phyloP scores from a whole-genome alignment of 257 asterid genomes.

The Capsicum baccatum region DNA sequence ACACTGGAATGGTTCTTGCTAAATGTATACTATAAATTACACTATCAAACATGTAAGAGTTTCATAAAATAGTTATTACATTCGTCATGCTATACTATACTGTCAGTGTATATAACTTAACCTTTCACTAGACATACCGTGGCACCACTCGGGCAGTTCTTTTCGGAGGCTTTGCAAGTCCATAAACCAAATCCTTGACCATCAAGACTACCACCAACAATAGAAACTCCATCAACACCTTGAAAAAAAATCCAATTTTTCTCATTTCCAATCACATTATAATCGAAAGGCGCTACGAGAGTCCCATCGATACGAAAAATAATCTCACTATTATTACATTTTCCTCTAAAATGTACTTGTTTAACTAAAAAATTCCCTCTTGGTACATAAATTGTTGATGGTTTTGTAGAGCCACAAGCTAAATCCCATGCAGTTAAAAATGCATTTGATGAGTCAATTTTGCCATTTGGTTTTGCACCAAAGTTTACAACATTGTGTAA shows the following conservation, averaged over 20 bases:
- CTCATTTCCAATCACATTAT: slow-evolving; percentile 25
- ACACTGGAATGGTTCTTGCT: too few relatives aligned
- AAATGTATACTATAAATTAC: too few relatives aligned
- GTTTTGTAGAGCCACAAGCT: slow-evolving; percentile 21
- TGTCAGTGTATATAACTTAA: neutral
- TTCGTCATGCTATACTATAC: too few relatives aligned
- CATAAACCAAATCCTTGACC: neutral
- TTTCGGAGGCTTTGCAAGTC: neutral
- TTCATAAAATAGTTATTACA: too few relatives aligned
- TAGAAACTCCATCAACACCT: slow-evolving; percentile 26
- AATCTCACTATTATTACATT: neutral
- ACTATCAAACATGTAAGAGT: too few relatives aligned
- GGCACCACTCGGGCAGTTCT: neutral
- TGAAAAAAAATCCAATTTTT: slow-evolving; percentile 19
- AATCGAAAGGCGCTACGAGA: slow-evolving; percentile 12
- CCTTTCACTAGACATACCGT: neutral
- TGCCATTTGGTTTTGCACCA: slow-evolving; percentile 23
- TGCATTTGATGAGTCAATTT: slow-evolving; percentile 17
- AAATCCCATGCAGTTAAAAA: neutral
- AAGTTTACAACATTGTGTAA: neutral
- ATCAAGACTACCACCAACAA: slow-evolving; percentile 20
- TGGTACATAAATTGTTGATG: slow-evolving; percentile 14
- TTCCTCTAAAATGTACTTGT: slow-evolving; percentile 13
- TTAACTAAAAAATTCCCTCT: neutral
- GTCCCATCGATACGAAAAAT: slow-evolving; percentile 12